phyloP scores from a whole-genome alignment of 345 rosid genomes.

The Hibiscus syriacus region DNA sequence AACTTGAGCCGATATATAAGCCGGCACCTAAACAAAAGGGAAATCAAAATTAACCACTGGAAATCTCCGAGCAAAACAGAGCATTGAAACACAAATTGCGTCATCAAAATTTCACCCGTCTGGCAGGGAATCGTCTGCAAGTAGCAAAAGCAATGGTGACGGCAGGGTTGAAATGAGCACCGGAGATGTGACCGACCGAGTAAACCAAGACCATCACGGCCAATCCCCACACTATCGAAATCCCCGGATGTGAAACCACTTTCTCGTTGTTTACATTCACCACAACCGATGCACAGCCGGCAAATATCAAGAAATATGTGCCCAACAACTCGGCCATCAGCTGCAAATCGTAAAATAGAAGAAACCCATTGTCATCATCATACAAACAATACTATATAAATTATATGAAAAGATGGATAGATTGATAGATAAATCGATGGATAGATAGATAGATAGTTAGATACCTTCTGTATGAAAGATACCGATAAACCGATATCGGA shows the following conservation, averaged over 20 bases:
- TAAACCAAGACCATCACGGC: constrained; percentile 78
- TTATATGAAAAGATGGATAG: too few species aligned
- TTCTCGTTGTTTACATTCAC: constrained; percentile 53
- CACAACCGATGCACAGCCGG: constrained; percentile 76
- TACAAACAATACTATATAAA: too few species aligned
- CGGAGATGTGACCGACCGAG: constrained; percentile 89
- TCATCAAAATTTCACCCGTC: constrained; percentile 36
- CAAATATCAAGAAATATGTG: constrained; percentile 83
- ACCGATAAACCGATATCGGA: constrained; percentile 40
- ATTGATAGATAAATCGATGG: too few species aligned
- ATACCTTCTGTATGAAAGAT: constrained; percentile 76
- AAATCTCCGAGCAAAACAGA: not conserved
- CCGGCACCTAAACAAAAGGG: constrained; percentile 59
- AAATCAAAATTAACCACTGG: not conserved
- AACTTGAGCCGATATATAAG: constrained; percentile 58
- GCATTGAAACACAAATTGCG: not conserved
- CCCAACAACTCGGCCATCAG: constrained; percentile 67
- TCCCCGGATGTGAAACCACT: constrained; percentile 64
- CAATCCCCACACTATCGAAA: constrained; percentile 76
- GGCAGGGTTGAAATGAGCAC: constrained; percentile 95
- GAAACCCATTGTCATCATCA: too few species aligned
- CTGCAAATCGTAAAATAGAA: constrained; percentile 23
- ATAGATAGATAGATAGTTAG: too few species aligned
- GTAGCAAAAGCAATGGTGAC: constrained; percentile 90
- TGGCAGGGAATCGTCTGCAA: constrained; percentile 69